These are phyloP conservation scores for Kwoniella newhampshirensis DNA, from an alignment of 768 basidiomycete genomes.

Conservation along the genomic window DNA sequence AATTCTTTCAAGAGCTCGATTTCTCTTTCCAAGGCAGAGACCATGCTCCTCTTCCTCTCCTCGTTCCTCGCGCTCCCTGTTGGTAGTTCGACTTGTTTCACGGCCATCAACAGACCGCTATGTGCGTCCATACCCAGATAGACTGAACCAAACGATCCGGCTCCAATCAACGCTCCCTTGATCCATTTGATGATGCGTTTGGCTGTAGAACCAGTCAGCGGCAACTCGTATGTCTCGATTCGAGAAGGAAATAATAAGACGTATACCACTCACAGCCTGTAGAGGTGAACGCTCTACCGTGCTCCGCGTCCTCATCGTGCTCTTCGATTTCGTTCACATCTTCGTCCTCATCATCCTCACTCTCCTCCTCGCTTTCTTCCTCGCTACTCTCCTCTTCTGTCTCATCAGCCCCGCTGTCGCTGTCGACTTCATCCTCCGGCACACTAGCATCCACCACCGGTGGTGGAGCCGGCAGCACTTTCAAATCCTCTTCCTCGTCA, in stretches of 20 bases:
- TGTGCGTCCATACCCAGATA: conserved; percentile 94
- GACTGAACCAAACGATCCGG: conserved; percentile 91
- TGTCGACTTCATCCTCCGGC: conserved; percentile 27
- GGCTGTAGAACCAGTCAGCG: conserved; percentile 37
- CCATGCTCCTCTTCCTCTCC: conserved; percentile 90
- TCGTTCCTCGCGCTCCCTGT: conserved; percentile 80
- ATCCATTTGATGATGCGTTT: conserved; percentile 84
- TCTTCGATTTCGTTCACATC: conserved; percentile 31
- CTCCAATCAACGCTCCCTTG: conserved; percentile 91
- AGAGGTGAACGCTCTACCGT: conserved; percentile 60
- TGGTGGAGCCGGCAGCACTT: conserved; percentile 5
- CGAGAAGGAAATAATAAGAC: background rate
- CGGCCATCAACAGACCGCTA: conserved; percentile 88
- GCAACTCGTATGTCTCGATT: background rate
- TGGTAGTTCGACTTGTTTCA: conserved; percentile 93
- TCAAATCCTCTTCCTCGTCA: conserved; percentile 59
- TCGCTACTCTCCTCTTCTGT: conserved; percentile 28
- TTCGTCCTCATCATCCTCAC: conserved; percentile 54
- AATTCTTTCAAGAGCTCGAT: conserved; percentile 94
- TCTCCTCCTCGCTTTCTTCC: conserved; percentile 30
- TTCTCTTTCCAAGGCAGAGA: conserved; percentile 86
- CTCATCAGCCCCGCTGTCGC: conserved; percentile 31
- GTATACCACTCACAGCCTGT: conserved; percentile 57
- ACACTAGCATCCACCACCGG: conserved; percentile 18
- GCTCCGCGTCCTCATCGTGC: conserved; percentile 41